Evolutionary conservation across 495 filamentous ascomycete species (phyloP), one percentile per base, ranked within the genome.

Genomic region (Daldinia loculata): DNA sequence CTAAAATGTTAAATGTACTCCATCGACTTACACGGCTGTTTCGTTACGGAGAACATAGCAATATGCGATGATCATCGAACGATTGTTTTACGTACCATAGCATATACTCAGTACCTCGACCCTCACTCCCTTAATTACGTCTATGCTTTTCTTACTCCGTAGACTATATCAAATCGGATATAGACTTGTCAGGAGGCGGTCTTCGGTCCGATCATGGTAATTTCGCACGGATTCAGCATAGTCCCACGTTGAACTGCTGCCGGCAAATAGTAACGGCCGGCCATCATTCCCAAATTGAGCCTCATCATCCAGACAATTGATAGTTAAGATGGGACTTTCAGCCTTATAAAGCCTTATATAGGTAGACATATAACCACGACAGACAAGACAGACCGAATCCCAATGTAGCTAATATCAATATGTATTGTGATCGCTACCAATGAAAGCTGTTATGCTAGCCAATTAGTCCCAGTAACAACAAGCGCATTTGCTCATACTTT

Each of bases 31-130:
- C 39, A 61, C 51, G 27, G 11, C 39, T 63, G 27, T 48, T 58
- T 43, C 32, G 48, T 55, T 17, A 34, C 56, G 53, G 41, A 48
- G 41, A 38, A 56, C 29, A 61, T 64, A 63, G 61, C 41, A 57
- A 38, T 72, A 38, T 72, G 65, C 65, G 70, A 69, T 72, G 70
- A 69, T 66, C 65, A 72, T 72, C 70, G 65, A 57, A 72, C 41
- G 70, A 72, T 69, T 61, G 52, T 9, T 62, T 41, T 48, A 50
- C 61, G 41, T 64, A 51, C 45, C 53, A 61, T 59, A 34, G 27
- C 30, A 19, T 30, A 34, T 19, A 56, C 27, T 56, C 30, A 56
- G 30, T 30, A 24, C 52, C 30, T 56, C 15, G 52, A 56, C 52
- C 52, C 32, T 24, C 36, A 29, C 29, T 24, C 17, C 43, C 43